Base-by-base conservation (phyloP, 768 basidiomycete species). In the Nevesoporus exiguus region DNA sequence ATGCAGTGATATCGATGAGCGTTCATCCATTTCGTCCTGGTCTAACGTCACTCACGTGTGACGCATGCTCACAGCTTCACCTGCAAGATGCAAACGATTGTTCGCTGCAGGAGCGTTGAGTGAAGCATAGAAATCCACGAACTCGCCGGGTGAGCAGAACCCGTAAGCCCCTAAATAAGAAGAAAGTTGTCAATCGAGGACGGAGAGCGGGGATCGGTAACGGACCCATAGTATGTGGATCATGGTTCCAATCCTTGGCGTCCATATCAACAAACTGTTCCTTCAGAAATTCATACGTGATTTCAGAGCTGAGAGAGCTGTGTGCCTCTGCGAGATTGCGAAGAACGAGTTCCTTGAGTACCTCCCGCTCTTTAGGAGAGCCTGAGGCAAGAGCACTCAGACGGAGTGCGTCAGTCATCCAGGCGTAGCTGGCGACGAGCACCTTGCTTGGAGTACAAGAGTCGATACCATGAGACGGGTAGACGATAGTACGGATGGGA, bases 371-470 rank as follows among this genome's bases (percentile, higher is more conserved):
- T 53, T 49, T 9, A 9, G n/a, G 52, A 1, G 33, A n/a, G n/a
- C n/a, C n/a, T n/a, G n/a, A 19, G 21, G 75, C 66, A 9, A 79
- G 68, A 1, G 74, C 56, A 3, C 70, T 72, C 7, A 77, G 56
- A 8, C 76, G 67, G 17, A 56, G 54, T 0, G 77, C 74, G 34
- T 79, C 77, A 0, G 69, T 54, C 13, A 70, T 71, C 75, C 73
- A 76, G 29, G 57, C 61, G 61, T 77, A 79, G 47, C 74, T 76
- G 3, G 72, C 75, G 10, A 79, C 74, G 8, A 79, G 62, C 0
- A 67, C 65, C 0, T 63, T 67, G 19, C 67, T 59, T 8, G 62
- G 66, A 0, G 55, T 57, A 22, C 22, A 19, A 13, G 56, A 44
- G n/a, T 57, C 51, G 24, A 60, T 55, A 0, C 74, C 74, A 25